Percentiles rank a stretch among this genome's conserved stretches.
These are phyloP conservation scores for Chaetomium sp. DNA, from an alignment of 2,329 filamentous ascomycete species.

Conservation along the genomic window DNA sequence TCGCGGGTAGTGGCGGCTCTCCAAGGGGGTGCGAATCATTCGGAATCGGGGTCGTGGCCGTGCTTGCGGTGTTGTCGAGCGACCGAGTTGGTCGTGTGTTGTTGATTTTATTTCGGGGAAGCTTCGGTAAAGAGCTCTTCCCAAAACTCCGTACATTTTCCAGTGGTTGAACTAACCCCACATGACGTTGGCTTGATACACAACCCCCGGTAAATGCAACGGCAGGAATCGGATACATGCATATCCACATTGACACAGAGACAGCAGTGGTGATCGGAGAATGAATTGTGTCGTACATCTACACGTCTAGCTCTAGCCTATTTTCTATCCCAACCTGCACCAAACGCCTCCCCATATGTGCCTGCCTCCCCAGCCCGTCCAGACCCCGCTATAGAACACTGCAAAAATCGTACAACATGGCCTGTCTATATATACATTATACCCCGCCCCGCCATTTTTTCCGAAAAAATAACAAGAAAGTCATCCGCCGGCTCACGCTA, in stretches of 20 bases:
- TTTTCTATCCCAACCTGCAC: slow-evolving; percentile 20
- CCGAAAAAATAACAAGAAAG: background rate
- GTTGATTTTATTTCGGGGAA: too few relatives aligned
- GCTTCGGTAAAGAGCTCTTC: too few relatives aligned
- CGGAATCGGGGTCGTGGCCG: too few relatives aligned
- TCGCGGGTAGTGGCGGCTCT: background rate
- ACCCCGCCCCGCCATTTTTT: slow-evolving; percentile 1
- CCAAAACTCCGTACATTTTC: too few relatives aligned
- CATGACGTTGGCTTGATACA: too few relatives aligned
- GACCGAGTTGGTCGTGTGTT: too few relatives aligned
- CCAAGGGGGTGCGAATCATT: too few relatives aligned
- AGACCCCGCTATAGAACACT: slow-evolving; percentile 1
- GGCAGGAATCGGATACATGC: background rate
- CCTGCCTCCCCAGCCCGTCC: background rate
- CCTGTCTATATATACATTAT: slow-evolving; percentile 14
- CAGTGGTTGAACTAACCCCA: too few relatives aligned
- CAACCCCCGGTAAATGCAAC: too few relatives aligned
- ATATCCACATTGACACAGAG: background rate
- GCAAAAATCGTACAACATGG: slow-evolving; percentile 18
- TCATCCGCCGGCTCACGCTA: background rate
- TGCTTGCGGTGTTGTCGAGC: too few relatives aligned
- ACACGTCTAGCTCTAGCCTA: slow-evolving; percentile 16
- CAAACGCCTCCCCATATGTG: slow-evolving; percentile 17
- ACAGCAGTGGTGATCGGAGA: background rate
- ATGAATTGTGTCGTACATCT: slow-evolving; percentile 13